phyloP scores from a whole-genome alignment of 2,329 filamentous ascomycete species.

The Chaetomium sp. region DNA sequence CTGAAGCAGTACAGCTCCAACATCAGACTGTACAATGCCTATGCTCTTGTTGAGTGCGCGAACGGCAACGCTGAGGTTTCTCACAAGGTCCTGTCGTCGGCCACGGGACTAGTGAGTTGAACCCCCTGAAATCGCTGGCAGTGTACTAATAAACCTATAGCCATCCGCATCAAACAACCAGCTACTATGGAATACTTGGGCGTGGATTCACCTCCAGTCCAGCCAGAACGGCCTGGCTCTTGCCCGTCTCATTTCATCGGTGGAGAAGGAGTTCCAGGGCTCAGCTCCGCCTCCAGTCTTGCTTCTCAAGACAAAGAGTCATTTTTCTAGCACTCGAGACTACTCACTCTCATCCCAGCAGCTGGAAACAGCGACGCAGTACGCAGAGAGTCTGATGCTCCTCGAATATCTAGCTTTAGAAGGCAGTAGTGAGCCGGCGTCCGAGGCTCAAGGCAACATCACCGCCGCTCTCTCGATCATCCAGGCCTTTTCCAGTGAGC shows the following conservation, averaged over 20 bases:
- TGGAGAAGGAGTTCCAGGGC: constrained; percentile 35
- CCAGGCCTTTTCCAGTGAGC: constrained; percentile 46
- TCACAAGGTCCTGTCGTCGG: constrained; percentile 66
- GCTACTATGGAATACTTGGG: constrained; percentile 62
- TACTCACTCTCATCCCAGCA: constrained; percentile 56
- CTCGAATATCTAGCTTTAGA: constrained; percentile 63
- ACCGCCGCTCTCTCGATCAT: constrained; percentile 50
- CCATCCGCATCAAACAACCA: constrained; percentile 65
- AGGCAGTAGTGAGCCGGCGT: constrained; percentile 47
- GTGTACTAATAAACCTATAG: constrained; percentile 38
- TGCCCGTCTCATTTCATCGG: constrained; percentile 45
- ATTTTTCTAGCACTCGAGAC: constrained; percentile 57
- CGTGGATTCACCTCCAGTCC: constrained; percentile 65
- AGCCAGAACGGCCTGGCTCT: constrained; percentile 42
- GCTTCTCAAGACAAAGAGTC: constrained; percentile 57
- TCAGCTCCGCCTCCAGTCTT: constrained; percentile 41
- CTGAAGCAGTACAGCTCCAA: constrained; percentile 69
- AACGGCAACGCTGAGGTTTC: constrained; percentile 61
- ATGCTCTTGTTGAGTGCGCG: constrained; percentile 69
- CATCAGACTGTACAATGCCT: constrained; percentile 74
- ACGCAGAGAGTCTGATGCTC: constrained; percentile 65
- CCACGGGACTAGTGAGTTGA: constrained; percentile 50
- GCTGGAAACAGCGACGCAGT: constrained; percentile 52
- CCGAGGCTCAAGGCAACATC: constrained; percentile 57
- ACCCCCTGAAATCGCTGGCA: not conserved